Conservation (phyloP, 2,329 filamentous ascomycete species). For the Alternaria novae-zelandiae region DNA sequence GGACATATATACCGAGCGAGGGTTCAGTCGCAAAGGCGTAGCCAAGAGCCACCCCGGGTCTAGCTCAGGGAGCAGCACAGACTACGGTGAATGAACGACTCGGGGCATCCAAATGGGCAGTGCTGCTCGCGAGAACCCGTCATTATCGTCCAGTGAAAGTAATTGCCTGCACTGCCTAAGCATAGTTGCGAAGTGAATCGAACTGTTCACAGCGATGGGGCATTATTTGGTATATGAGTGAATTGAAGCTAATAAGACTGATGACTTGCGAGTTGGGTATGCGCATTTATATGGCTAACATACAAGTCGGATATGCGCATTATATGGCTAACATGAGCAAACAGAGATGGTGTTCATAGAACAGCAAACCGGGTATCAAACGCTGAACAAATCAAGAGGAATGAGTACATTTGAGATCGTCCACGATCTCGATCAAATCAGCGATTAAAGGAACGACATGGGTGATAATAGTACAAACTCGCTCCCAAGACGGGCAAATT, state of each 20-base stretch:
- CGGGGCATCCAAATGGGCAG: neutral
- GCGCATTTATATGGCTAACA: neutral
- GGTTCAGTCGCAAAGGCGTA: neutral
- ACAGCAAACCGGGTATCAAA: neutral
- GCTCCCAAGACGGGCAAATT: neutral
- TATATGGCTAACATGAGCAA: neutral
- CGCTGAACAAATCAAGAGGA: neutral
- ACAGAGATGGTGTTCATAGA: neutral
- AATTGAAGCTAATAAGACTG: neutral
- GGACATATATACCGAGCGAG: neutral
- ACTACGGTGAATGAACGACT: neutral
- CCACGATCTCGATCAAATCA: neutral
- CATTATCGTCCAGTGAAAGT: neutral
- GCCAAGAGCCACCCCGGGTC: neutral
- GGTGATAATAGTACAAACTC: neutral
- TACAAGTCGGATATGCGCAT: no score
- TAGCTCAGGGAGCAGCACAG: neutral
- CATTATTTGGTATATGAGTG: neutral
- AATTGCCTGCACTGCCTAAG: no score
- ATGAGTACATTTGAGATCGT: neutral
- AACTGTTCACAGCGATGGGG: neutral
- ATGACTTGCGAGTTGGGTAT: neutral
- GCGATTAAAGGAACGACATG: neutral
- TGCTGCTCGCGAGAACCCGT: neutral
- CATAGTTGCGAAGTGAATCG: neutral